These are phyloP conservation scores for Caulochytrium protostelioides DNA, from an alignment of 371 early-diverging fungal species.

Conservation along the genomic window DNA sequence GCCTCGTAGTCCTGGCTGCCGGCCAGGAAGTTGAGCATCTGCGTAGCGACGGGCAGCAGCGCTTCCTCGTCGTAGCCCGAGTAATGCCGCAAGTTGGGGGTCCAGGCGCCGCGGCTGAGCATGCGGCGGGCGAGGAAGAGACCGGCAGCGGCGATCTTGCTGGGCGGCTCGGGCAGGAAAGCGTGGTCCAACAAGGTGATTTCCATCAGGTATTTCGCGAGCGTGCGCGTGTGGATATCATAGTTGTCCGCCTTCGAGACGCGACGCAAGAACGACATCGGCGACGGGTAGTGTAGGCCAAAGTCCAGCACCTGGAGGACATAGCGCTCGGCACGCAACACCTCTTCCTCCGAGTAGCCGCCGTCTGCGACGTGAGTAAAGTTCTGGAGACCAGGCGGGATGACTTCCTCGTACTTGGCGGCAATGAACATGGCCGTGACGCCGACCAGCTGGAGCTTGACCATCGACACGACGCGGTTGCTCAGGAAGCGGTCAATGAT, in stretches of 20 bases:
- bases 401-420: slow-evolving; percentile 91
- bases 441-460: slow-evolving; percentile 93
- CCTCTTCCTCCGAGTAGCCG: slow-evolving; percentile 51
- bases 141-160: slow-evolving; percentile 59
- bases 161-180: slow-evolving; percentile 52
- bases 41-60: slow-evolving; percentile 30
- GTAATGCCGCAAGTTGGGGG: slow-evolving; percentile 37
- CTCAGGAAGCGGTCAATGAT: slow-evolving; percentile 93
- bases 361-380: slow-evolving; percentile 61
- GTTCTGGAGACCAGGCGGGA: slow-evolving; percentile 53
- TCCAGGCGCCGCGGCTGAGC: slow-evolving; percentile 58
- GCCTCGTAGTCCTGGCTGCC: slow-evolving; percentile 30
- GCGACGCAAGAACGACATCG: slow-evolving; percentile 75
- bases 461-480: slow-evolving; percentile 48
- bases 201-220: slow-evolving; percentile 95
- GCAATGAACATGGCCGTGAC: slow-evolving; percentile 82
- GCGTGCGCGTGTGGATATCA: slow-evolving; percentile 63
- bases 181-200: slow-evolving; percentile 65
- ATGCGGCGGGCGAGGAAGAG: slow-evolving; percentile 75
- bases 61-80: slow-evolving; percentile 53
- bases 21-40: slow-evolving; percentile 44
- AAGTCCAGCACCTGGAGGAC: slow-evolving; percentile 66
- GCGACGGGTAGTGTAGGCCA: slow-evolving; percentile 59
- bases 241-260: slow-evolving; percentile 67
- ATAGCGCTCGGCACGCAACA: slow-evolving; percentile 69